phyloP scores from a whole-genome alignment of 1,284 basidiomycete genomes.

The Irpex rosettiformis region DNA sequence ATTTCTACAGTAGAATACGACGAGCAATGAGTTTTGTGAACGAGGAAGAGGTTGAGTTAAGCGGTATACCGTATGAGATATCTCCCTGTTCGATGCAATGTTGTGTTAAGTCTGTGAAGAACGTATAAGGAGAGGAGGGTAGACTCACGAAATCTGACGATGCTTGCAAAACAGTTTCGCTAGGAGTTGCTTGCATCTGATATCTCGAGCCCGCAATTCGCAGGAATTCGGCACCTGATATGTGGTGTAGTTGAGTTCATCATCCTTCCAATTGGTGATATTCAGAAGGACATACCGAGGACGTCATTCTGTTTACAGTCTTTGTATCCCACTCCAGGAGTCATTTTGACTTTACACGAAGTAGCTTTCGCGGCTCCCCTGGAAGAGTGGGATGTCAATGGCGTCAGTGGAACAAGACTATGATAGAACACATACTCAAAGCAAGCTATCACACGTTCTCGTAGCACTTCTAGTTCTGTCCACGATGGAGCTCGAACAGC shows the following conservation, averaged over 20 bases:
- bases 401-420: background rate
- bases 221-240: constrained; percentile 52
- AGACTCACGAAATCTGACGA: constrained; percentile 74
- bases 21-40: constrained; percentile 14
- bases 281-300: constrained; percentile 38
- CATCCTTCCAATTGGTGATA: background rate
- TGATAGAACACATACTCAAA: constrained; percentile 53
- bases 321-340: constrained; percentile 35
- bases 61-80: constrained; percentile 49
- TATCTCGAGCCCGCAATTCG: constrained; percentile 50
- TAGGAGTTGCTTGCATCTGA: constrained; percentile 45
- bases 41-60: background rate
- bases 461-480: constrained; percentile 52
- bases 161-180: constrained; percentile 54
- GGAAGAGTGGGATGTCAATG: constrained; percentile 9
- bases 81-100: constrained; percentile 45
- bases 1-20: constrained; percentile 24
- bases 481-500: constrained; percentile 70
- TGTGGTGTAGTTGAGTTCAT: background rate
- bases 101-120: background rate
- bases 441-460: constrained; percentile 60
- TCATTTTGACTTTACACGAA: constrained; percentile 58
- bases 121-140: background rate
- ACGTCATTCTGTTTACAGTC: constrained; percentile 66
- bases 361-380: constrained; percentile 73